Conservation (phyloP, 2,329 filamentous ascomycete genomes). For the Fusarium sublunatum region DNA sequence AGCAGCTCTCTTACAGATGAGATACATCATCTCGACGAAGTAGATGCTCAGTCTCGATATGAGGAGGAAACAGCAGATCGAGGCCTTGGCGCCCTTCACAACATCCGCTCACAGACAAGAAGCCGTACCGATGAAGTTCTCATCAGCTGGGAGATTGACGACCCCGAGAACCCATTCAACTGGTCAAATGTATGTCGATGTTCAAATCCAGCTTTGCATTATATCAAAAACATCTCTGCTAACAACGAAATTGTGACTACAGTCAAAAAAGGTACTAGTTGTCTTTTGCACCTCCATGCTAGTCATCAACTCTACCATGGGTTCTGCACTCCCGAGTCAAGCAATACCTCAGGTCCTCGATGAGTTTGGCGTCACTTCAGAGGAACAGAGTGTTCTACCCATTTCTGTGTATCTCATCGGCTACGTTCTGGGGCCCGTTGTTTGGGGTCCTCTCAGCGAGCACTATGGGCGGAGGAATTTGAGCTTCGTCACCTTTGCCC, state of each 20-base stretch:
- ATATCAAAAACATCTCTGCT: background rate
- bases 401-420: conserved; percentile 73
- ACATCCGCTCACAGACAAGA: conserved; percentile 51
- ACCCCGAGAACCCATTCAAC: conserved; percentile 65
- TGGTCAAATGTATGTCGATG: conserved; percentile 55
- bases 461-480: conserved; percentile 68
- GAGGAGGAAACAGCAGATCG: conserved; percentile 56
- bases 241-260: background rate
- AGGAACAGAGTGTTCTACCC: conserved; percentile 62
- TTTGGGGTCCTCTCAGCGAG: conserved; percentile 75
- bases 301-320: conserved; percentile 76
- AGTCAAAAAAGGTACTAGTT: conserved; percentile 66
- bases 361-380: conserved; percentile 66
- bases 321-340: conserved; percentile 72
- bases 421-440: conserved; percentile 69
- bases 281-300: conserved; percentile 66
- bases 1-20: conserved; percentile 42
- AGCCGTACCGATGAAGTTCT: conserved; percentile 51
- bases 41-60: conserved; percentile 56
- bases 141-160: conserved; percentile 60
- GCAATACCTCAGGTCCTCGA: conserved; percentile 67
- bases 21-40: conserved; percentile 49
- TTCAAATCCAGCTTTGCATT: background rate
- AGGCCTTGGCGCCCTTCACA: conserved; percentile 49
- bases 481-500: conserved; percentile 57